Evolutionary conservation across 225 moss, liverwort and hornwort genomes (phyloP).

Genomic region (Bryum argenteum): DNA sequence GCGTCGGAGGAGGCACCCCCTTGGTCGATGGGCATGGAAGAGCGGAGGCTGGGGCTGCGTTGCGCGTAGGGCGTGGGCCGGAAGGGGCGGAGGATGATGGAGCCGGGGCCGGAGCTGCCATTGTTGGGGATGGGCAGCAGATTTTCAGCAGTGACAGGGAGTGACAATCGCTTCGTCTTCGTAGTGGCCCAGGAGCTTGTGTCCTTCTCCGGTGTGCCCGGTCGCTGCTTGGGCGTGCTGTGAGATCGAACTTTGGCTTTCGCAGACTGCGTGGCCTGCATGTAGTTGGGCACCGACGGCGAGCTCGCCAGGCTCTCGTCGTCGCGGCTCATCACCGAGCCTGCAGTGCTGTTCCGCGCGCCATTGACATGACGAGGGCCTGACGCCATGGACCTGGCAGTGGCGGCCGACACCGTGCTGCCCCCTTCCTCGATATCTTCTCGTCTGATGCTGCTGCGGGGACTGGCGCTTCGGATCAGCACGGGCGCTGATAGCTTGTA

Average conservation of each 20-base stretch:
- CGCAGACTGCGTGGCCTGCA: conserved; percentile 96
- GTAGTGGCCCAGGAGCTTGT: conserved; percentile 9
- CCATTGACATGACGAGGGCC: conserved; percentile 49
- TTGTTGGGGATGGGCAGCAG: conserved; percentile 10
- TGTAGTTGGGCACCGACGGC: conserved; percentile 91
- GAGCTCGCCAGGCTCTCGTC: conserved; percentile 94
- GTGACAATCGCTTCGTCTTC: conserved; percentile 74
- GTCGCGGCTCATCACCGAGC: conserved; percentile 65
- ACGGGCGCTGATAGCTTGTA: conserved; percentile 51
- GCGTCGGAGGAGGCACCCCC: conserved; percentile 52
- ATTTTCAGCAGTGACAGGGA: conserved; percentile 62
- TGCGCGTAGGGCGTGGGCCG: conserved; percentile 56
- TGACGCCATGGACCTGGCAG: conserved; percentile 68
- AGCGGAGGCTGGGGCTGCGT: conserved; percentile 59
- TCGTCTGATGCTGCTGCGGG: conserved; percentile 65
- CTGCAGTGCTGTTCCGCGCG: conserved; percentile 42
- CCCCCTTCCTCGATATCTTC: conserved; percentile 79
- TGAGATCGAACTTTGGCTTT: conserved; percentile 92
- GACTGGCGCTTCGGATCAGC: conserved; percentile 74
- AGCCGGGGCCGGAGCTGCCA: conserved; percentile 34
- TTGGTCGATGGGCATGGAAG: conserved; percentile 32
- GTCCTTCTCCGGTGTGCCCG: conserved; percentile 90
- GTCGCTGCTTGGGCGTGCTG: conserved; percentile 93
- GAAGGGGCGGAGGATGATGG: conserved; percentile 47
- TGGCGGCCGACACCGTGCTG: conserved; percentile 66